These are phyloP conservation scores for Poa annua DNA, from an alignment of 176 grass and related monocot species.

Conservation along the genomic window DNA sequence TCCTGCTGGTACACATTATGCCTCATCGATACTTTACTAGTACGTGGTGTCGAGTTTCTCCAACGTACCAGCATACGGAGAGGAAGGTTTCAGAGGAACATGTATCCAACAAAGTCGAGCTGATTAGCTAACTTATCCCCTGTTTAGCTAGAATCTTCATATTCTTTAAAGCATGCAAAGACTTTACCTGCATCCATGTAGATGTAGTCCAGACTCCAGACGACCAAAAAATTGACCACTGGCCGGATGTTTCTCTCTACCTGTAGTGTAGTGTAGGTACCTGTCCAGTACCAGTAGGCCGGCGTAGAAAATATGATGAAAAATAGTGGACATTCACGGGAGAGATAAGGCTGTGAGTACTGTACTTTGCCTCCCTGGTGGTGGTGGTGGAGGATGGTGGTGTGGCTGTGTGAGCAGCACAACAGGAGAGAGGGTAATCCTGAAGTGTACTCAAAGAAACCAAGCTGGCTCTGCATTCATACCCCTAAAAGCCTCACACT, in stretches of 20 bases:
- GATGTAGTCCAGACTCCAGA: background rate
- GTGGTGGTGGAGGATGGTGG: slow-evolving; percentile 15
- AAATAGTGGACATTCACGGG: background rate
- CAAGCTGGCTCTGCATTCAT: slow-evolving; percentile 25
- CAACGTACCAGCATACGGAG: slow-evolving; percentile 8
- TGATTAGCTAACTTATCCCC: slow-evolving; percentile 9
- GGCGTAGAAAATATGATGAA: background rate
- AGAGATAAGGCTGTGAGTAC: background rate
- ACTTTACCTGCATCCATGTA: background rate
- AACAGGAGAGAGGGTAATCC: slow-evolving; percentile 12
- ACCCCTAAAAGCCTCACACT: slow-evolving; percentile 43
- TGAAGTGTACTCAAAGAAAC: slow-evolving; percentile 93
- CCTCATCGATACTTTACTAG: background rate
- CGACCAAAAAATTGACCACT: slow-evolving; percentile 23
- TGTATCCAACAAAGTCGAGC: background rate
- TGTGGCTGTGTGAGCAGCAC: slow-evolving; percentile 54
- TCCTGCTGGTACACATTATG: background rate
- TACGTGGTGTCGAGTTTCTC: slow-evolving; percentile 6
- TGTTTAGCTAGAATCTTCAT: slow-evolving; percentile 4
- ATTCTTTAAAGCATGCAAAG: background rate
- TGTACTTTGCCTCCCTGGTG: too few relatives aligned
- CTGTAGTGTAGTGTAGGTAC: background rate
- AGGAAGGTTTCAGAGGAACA: background rate
- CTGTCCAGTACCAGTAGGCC: slow-evolving; percentile 3
- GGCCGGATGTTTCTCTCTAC: background rate